These are phyloP conservation scores for Hypoxylon rickii DNA, from an alignment of 495 filamentous ascomycete species.

Conservation along the genomic window DNA sequence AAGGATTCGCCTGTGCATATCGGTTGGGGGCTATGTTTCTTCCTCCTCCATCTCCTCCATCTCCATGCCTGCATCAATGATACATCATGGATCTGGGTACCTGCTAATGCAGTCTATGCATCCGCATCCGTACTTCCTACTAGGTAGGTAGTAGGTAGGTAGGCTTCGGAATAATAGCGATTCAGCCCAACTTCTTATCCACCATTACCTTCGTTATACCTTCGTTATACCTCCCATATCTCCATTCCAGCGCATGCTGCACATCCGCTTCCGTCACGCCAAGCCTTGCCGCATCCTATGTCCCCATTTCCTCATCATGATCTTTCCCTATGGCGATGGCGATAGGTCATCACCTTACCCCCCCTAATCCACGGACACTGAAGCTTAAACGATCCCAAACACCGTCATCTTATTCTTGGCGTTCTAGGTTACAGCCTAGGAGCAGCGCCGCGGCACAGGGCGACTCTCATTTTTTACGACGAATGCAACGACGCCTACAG, in stretches of 20 bases:
- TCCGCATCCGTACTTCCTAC: not conserved
- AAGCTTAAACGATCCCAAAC: slow-evolving; percentile 1
- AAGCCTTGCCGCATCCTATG: not conserved
- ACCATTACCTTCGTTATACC: too few relatives aligned
- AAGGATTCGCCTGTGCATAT: not conserved
- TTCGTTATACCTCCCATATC: not conserved
- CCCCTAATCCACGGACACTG: too few relatives aligned
- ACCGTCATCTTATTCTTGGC: not conserved
- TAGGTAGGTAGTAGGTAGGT: too few relatives aligned
- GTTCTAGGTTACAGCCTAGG: slow-evolving; percentile 11
- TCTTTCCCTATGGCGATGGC: too few relatives aligned
- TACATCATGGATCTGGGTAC: too few relatives aligned
- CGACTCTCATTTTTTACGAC: not conserved
- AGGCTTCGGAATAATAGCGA: too few relatives aligned
- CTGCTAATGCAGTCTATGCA: not conserved
- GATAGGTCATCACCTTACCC: too few relatives aligned
- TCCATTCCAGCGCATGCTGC: slow-evolving; percentile 1
- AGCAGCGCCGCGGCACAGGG: slow-evolving; percentile 6
- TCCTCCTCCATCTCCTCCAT: too few relatives aligned
- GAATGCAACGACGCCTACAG: too few relatives aligned
- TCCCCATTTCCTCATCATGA: too few relatives aligned
- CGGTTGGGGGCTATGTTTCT: slow-evolving; percentile 21
- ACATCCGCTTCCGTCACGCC: slow-evolving; percentile 7
- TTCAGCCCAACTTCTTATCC: too few relatives aligned
- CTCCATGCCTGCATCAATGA: too few relatives aligned